Conservation (phyloP, 306 rosid species). For the Lotus japonicus region DNA sequence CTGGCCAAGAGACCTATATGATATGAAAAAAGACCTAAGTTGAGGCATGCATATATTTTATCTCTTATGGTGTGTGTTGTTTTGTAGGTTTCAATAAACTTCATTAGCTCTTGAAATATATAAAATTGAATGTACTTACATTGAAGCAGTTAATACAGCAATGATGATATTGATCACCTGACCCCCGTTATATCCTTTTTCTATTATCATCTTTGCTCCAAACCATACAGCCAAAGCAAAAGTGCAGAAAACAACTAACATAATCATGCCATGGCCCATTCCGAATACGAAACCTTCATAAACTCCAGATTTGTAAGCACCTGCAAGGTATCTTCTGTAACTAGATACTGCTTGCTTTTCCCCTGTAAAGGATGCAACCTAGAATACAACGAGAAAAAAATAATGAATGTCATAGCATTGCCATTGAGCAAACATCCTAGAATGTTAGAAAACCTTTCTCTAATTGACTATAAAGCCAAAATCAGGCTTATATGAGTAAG, state of each 20-base stretch:
- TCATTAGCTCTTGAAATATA: not conserved
- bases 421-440: not conserved
- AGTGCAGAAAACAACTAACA: conserved; percentile 45
- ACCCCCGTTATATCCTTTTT: conserved; percentile 60
- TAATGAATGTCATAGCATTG: not conserved
- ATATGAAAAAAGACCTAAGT: not conserved
- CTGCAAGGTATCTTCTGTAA: conserved; percentile 46
- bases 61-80: not conserved
- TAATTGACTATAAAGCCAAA: no score
- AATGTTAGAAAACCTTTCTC: no score
- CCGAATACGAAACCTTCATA: conserved; percentile 55
- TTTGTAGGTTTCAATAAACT: not conserved
- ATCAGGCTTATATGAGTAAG: no score
- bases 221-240: conserved; percentile 72
- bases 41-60: not conserved
- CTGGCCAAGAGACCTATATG: conserved; percentile 78
- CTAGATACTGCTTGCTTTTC: conserved; percentile 58
- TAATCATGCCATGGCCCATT: conserved; percentile 44
- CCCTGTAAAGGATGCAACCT: conserved; percentile 80
- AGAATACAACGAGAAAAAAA: not conserved
- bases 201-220: conserved; percentile 60
- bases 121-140: conserved; percentile 36
- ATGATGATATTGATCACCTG: conserved; percentile 53
- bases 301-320: conserved; percentile 65
- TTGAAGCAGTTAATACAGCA: conserved; percentile 65